Base-by-base conservation (phyloP, 805 yeast species). In the Kuraishia floccosa region DNA sequence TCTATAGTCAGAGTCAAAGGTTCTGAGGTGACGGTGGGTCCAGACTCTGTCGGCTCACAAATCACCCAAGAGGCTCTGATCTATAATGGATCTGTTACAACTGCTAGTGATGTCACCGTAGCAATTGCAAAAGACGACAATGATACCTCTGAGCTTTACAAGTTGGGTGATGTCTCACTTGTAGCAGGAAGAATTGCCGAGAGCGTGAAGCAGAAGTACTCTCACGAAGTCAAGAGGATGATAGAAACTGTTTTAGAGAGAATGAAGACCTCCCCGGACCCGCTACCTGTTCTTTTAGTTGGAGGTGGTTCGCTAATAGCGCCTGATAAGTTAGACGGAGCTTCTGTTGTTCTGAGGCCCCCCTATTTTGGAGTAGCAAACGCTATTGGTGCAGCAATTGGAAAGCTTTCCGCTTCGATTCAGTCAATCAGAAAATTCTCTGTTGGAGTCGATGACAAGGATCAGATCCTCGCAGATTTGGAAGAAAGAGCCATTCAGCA, bases 281-380 rank as follows among this genome's bases (percentile, higher is more conserved):
- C 59, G 4, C 40, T 64, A 11, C 60, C 65, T 1, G 65, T 65
- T 1, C 31, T 66, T 6, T 45, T 62, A 6, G 72, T 66, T 24
- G 72, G 72, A 24, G 72, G 72, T 24, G 72, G 71, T 8, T 63
- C 72, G 2, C 55, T 66, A 34, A 60, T 66, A 31, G 57, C 56
- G 11, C 63, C 65, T 3, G 43, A 45, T 8, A 6, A 13, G 11
- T 32, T 62, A 11, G 50, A 52, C 9, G 70, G 71, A 15, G 63
- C 65, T 4, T 56, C 65, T 1, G 46, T 49, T 25, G 63, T 66
- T 4, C 43, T 62, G 28, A 46, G 58, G 30, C 69, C 69, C 3
- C 58, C 59, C 18, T 63, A 36, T 36, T 55, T 44, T 41, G 52
- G 55, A 23, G 66, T 63, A 30, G 70, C 70, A 5, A 66, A 66